Conservation (phyloP, 1,284 basidiomycete species). For the Puccinia novopanici region DNA sequence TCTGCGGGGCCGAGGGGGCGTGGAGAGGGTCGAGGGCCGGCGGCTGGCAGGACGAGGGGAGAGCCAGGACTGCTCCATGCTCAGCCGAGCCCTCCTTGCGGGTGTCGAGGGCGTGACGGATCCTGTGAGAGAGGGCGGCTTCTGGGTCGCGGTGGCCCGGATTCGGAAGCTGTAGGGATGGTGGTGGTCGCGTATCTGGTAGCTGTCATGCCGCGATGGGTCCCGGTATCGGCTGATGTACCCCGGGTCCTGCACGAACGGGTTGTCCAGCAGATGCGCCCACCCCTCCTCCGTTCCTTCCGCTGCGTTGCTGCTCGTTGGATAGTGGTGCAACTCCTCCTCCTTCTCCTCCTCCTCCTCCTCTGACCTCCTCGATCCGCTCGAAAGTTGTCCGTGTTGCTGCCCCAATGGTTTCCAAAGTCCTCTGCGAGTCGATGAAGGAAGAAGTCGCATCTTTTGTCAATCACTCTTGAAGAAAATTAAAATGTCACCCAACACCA, state of each 20-base stretch:
- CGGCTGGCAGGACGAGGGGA: neutral
- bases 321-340: neutral
- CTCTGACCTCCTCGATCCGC: neutral
- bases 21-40: neutral
- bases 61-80: slow-evolving; percentile 45
- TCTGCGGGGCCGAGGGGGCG: neutral
- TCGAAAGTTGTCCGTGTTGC: neutral
- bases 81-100: slow-evolving; percentile 40
- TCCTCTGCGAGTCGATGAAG: too few species aligned
- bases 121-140: slow-evolving; percentile 21
- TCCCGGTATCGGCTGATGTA: slow-evolving; percentile 54
- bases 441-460: too few species aligned
- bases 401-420: too few species aligned
- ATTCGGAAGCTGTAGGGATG: slow-evolving; percentile 21
- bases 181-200: slow-evolving; percentile 34
- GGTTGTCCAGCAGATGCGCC: neutral
- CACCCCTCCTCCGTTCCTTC: neutral
- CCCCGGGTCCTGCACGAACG: slow-evolving; percentile 51
- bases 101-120: neutral
- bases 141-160: slow-evolving; percentile 21
- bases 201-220: slow-evolving; percentile 52
- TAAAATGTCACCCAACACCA: too few species aligned
- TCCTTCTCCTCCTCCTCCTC: too few species aligned
- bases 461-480: too few species aligned
- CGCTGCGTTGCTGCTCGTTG: neutral